phyloP scores from a whole-genome alignment of 1,139 yeast genomes.

The Chernovozyma sophiae-reginae region DNA sequence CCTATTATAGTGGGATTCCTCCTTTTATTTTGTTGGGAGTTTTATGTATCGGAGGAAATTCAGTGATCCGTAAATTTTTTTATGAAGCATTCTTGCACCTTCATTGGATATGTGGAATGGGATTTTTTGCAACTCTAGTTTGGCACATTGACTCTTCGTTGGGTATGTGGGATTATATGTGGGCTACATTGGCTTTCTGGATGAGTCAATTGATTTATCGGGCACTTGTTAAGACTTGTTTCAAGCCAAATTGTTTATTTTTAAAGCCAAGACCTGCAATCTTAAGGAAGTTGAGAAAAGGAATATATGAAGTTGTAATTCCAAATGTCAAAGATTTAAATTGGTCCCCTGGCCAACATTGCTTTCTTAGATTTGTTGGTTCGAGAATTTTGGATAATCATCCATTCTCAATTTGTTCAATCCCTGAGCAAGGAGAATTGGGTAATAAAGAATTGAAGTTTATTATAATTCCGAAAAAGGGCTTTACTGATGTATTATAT shows the following conservation, averaged over 20 bases:
- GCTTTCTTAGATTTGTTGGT: conserved; percentile 48
- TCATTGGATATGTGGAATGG: conserved; percentile 60
- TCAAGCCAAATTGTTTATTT: conserved; percentile 40
- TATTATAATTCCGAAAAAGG: conserved; percentile 47
- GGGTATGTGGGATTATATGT: conserved; percentile 45
- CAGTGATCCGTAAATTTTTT: conserved; percentile 35
- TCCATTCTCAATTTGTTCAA: conserved; percentile 56
- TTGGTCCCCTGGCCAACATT: conserved; percentile 64
- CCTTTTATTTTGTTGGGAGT: conserved; percentile 46
- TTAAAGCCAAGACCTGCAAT: conserved; percentile 45
- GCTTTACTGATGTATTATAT: conserved; percentile 40
- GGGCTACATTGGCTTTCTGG: conserved; percentile 58
- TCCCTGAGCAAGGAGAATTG: conserved; percentile 15
- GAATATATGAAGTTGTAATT: conserved; percentile 40
- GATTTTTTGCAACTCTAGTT: conserved; percentile 47
- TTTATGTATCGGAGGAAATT: conserved; percentile 45
- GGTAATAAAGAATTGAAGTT: conserved; percentile 33
- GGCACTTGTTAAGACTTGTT: conserved; percentile 45
- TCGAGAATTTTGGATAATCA: conserved; percentile 51
- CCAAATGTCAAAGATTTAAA: conserved; percentile 31
- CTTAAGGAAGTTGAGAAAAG: conserved; percentile 26
- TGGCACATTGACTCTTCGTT: conserved; percentile 45
- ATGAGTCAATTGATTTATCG: conserved; percentile 49
- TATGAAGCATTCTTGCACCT: conserved; percentile 54
- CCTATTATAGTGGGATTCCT: conserved; percentile 31